Percentiles rank a stretch among this genome's conserved stretches.
phyloP scores from a whole-genome alignment of 768 basidiomycete genomes.

The Tulasnella sp. region DNA sequence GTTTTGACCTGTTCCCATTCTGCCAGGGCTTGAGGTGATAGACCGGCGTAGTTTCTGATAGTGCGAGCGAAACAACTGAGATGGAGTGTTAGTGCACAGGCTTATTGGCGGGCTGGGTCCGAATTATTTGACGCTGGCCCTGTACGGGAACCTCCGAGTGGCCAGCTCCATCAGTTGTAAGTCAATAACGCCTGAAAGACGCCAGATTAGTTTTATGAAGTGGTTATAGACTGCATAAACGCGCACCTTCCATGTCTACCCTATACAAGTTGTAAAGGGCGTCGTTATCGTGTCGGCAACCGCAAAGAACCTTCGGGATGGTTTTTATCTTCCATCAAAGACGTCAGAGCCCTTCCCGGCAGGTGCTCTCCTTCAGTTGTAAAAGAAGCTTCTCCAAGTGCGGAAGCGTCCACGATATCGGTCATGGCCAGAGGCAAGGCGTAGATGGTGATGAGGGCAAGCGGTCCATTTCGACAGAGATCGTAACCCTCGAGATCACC shows the following conservation, averaged over 20 bases:
- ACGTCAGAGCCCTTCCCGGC: constrained; percentile 14
- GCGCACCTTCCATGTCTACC: constrained; percentile 33
- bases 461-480: constrained; percentile 33
- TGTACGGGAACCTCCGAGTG: constrained; percentile 20
- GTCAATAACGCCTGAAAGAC: constrained; percentile 30
- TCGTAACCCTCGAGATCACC: constrained; percentile 35
- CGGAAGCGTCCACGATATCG: constrained; percentile 32
- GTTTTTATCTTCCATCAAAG: constrained; percentile 25
- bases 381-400: constrained; percentile 31
- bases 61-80: constrained; percentile 31
- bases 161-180: constrained; percentile 36
- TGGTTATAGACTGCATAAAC: background rate
- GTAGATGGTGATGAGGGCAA: constrained; percentile 32
- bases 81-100: background rate
- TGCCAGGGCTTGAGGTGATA: background rate
- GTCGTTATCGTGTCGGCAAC: constrained; percentile 35
- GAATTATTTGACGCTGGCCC: constrained; percentile 26
- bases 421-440: constrained; percentile 32
- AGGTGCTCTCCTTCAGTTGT: constrained; percentile 3
- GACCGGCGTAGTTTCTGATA: constrained; percentile 29
- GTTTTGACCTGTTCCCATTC: constrained; percentile 31
- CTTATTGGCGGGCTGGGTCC: background rate
- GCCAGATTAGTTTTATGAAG: background rate
- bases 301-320: constrained; percentile 35
- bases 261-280: constrained; percentile 36